Conservation (phyloP, 257 asterid genomes). For the Sherardia arvensis region DNA sequence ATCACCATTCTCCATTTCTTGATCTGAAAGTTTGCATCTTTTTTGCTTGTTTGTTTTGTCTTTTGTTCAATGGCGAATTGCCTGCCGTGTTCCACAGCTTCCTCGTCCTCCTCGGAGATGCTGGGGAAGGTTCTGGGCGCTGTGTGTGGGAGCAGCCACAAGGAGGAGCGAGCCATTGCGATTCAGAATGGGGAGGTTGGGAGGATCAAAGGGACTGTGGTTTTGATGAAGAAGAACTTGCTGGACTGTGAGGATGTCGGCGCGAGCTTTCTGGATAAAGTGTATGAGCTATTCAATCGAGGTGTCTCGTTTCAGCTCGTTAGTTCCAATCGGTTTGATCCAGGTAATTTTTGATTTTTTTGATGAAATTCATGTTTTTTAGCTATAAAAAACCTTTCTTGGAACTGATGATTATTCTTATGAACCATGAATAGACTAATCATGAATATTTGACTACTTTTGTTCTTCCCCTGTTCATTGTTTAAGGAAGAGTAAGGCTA, state of each 20-base stretch:
- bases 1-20: background rate
- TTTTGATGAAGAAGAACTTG: conserved; percentile 57
- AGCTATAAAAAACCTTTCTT: too few relatives aligned
- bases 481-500: too few relatives aligned
- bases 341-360: conserved; percentile 22
- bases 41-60: background rate
- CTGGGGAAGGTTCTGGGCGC: conserved; percentile 27
- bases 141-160: conserved; percentile 32
- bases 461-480: too few relatives aligned
- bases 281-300: conserved; percentile 48
- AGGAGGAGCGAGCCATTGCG: conserved; percentile 14
- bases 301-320: conserved; percentile 62
- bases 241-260: conserved; percentile 40
- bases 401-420: too few relatives aligned
- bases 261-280: conserved; percentile 46
- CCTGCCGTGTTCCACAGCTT: conserved; percentile 4
- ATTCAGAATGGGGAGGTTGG: conserved; percentile 2
- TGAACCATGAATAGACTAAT: too few relatives aligned
- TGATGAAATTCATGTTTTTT: background rate
- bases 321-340: conserved; percentile 34
- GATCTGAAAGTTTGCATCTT: background rate
- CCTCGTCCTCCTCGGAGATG: conserved; percentile 23
- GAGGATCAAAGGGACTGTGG: conserved; percentile 50
- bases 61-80: conserved; percentile 4
- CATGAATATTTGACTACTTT: too few relatives aligned